These are phyloP conservation scores for Apiospora hydei DNA, from an alignment of 2,329 filamentous ascomycete species.

Conservation along the genomic window DNA sequence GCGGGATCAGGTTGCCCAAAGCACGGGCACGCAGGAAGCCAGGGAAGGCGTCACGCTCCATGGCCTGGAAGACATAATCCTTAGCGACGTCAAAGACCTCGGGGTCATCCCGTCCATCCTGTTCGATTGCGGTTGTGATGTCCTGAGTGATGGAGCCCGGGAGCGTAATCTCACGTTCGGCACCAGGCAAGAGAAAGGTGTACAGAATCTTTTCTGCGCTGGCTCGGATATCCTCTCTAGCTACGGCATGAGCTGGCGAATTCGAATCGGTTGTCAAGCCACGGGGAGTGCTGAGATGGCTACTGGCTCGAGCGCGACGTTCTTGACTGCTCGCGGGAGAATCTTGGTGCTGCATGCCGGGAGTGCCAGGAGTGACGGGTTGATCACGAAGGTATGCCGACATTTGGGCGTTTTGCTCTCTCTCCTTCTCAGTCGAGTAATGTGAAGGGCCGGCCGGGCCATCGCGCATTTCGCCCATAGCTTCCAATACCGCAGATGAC, in stretches of 20 bases:
- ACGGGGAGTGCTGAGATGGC: slow-evolving; percentile 63
- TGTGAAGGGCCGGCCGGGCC: slow-evolving; percentile 66
- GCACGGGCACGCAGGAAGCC: slow-evolving; percentile 96
- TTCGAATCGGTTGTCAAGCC: slow-evolving; percentile 74
- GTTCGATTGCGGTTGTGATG: slow-evolving; percentile 88
- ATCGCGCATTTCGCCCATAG: slow-evolving; percentile 70
- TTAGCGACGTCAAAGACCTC: slow-evolving; percentile 98
- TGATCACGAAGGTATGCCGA: slow-evolving; percentile 86
- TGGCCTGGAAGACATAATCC: slow-evolving; percentile 99
- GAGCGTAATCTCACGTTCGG: slow-evolving; percentile 94
- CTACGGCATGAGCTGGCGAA: slow-evolving; percentile 83
- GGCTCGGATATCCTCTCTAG: slow-evolving; percentile 87
- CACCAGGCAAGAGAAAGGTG: slow-evolving; percentile 92
- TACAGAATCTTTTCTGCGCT: slow-evolving; percentile 99
- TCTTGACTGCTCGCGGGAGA: slow-evolving; percentile 61
- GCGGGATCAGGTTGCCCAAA: slow-evolving; percentile 91
- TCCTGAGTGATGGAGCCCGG: slow-evolving; percentile 86
- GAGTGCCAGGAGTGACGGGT: slow-evolving; percentile 52
- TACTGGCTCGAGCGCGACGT: slow-evolving; percentile 55
- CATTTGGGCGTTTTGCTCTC: slow-evolving; percentile 85
- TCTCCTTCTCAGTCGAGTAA: slow-evolving; percentile 74
- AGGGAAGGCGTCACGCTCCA: slow-evolving; percentile 99
- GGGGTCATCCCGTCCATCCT: slow-evolving; percentile 90
- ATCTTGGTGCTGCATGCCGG: slow-evolving; percentile 43
- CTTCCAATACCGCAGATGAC: slow-evolving; percentile 81